Evolutionary conservation across 257 asterid genomes (phyloP), one percentile per base, ranked within the genome.

Genomic region (Phtheirospermum japonicum): DNA sequence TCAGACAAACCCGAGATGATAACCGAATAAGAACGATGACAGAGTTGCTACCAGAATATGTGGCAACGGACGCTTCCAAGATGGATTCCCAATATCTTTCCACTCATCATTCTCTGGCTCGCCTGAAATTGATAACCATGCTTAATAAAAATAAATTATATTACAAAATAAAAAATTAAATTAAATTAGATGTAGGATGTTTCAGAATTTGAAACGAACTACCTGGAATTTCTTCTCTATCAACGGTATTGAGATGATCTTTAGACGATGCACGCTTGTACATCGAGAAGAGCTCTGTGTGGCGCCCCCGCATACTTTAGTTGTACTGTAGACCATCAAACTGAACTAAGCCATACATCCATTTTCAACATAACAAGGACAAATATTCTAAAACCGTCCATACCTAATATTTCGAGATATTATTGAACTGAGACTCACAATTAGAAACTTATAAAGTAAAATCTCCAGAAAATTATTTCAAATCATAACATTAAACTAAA

Each of bases 61-160:
- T 9, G 96, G 98, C 72, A 91, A 73, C 3, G 98, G 79, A 53
- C 84, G 85, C 77, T 77, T 82, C 98, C 98, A 91, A 17, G 98
- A 88, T 36, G 96, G 89, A 34, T 79, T 80, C 57, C 84, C 86
- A 16, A 57, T 65, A 61, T 85, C 94, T 76, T 80, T 84, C 72
- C 50, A 54, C 30, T 7, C 68, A 67, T 59, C 86, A 77, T 65
- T 66, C 33, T 54, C 77, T 42, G 54, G 42, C 39, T 52, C 67
- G 43, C 78, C 96, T 87, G 79, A 58, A 67, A 72, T 14, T 63
- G 57, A 42, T 11, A 42, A 12, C 57, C 69, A 71, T 40, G 64
- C 39, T 33, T 5, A 2, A 33, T 5, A 33, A 5, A 33, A 33
- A n/a, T n/a, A n/a, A 33, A 5, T 33, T 33, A 0, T 33, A 33